Evolutionary conservation across 2,329 filamentous ascomycete genomes (phyloP).

Genomic region (Phialemonium atrogriseum): DNA sequence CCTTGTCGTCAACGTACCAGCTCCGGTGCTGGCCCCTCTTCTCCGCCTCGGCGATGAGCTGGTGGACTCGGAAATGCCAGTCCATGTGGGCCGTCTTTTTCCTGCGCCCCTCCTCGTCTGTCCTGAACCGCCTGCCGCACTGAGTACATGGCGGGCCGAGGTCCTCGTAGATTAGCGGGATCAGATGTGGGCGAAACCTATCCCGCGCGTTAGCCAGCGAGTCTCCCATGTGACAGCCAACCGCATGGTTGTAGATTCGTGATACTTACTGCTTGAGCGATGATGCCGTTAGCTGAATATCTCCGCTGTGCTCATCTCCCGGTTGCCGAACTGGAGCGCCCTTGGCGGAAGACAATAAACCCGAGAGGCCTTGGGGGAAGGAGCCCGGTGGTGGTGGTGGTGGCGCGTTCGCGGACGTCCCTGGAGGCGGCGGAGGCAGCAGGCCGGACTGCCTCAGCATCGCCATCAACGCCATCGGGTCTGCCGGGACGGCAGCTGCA

Average conservation of each 20-base stretch:
- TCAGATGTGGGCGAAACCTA: constrained; percentile 56
- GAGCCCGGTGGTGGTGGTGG: constrained; percentile 21
- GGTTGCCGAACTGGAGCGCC: too few species aligned
- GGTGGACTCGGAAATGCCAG: constrained; percentile 95
- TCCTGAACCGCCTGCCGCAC: constrained; percentile 79
- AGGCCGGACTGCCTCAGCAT: constrained; percentile 62
- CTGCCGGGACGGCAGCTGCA: constrained; percentile 21
- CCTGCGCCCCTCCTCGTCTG: constrained; percentile 67
- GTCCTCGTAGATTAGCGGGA: constrained; percentile 69
- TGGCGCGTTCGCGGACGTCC: constrained; percentile 15
- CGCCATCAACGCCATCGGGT: constrained; percentile 55
- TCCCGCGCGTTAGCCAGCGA: too few species aligned
- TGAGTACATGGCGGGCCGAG: constrained; percentile 83
- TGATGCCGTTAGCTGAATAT: constrained; percentile 51
- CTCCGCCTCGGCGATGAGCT: constrained; percentile 76
- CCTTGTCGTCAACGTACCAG: constrained; percentile 88
- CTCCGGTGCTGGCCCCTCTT: constrained; percentile 84
- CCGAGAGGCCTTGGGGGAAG: background rate
- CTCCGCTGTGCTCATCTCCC: too few species aligned
- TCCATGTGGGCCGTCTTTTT: constrained; percentile 91
- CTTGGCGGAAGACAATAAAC: too few species aligned
- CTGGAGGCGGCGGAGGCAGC: constrained; percentile 32
- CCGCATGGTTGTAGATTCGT: too few species aligned
- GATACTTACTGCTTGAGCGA: constrained; percentile 29
- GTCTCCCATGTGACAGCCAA: too few species aligned